A percentile compares a stretch with the other conserved stretches of the same genome.
Conservation (phyloP, 305 asterid species). For the Fraxinus floribunda region DNA sequence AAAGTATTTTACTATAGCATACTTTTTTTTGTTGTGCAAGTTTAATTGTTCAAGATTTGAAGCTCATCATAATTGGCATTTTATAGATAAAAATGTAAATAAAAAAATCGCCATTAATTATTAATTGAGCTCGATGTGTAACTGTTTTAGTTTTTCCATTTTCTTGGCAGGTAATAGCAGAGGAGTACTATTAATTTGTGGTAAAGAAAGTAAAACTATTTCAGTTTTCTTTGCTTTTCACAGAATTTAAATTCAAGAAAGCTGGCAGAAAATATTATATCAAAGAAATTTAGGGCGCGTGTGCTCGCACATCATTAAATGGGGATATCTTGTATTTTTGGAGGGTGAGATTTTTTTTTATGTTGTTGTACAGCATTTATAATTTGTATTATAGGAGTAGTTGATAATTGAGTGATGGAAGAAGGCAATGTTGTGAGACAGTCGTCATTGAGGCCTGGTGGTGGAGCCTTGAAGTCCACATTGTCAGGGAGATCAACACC, state of each 20-base stretch:
- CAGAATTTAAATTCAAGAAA: slow-evolving; percentile 20
- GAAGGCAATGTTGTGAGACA: slow-evolving; percentile 56
- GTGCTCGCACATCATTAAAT: slow-evolving; percentile 9
- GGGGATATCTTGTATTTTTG: not conserved
- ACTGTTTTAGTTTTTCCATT: not conserved
- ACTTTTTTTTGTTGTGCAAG: not conserved
- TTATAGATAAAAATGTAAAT: not conserved
- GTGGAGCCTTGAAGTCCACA: slow-evolving; percentile 54
- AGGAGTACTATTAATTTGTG: not conserved
- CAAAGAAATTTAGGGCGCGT: slow-evolving; percentile 15
- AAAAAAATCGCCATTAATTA: not conserved
- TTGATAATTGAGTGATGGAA: slow-evolving; percentile 52
- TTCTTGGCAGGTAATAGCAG: slow-evolving; percentile 7
- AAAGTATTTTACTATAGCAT: slow-evolving; percentile 3
- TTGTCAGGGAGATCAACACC: slow-evolving; percentile 77
- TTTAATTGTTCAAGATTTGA: slow-evolving; percentile 20
- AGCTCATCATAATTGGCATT: slow-evolving; percentile 13
- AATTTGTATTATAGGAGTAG: slow-evolving; percentile 21
- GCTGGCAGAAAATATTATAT: not conserved
- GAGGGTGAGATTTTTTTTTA: not conserved
- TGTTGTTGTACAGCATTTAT: slow-evolving; percentile 30
- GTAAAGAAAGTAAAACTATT: not conserved
- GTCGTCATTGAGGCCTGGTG: slow-evolving; percentile 65
- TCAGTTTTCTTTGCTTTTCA: not conserved
- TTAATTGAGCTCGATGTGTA: not conserved